phyloP scores from a whole-genome alignment of 306 rosid species.

The Canavalia gladiata region DNA sequence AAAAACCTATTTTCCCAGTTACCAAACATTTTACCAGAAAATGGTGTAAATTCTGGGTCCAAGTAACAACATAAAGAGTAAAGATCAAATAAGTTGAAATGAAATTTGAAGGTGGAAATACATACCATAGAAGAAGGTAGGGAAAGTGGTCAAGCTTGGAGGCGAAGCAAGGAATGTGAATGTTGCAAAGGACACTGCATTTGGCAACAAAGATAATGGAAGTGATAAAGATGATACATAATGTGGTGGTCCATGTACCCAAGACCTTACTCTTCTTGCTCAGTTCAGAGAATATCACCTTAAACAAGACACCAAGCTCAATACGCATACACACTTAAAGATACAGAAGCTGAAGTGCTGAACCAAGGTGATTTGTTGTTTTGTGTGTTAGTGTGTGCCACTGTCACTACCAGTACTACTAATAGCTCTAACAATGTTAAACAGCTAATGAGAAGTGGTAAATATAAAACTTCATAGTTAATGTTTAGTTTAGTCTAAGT shows the following conservation, averaged over 20 bases:
- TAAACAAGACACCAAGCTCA: conserved; percentile 42
- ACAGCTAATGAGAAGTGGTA: background rate
- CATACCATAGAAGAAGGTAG: conserved; percentile 56
- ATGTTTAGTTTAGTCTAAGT: too few relatives aligned
- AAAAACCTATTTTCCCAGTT: background rate
- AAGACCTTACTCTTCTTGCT: conserved; percentile 40
- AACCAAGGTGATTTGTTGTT: background rate
- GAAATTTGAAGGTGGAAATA: background rate
- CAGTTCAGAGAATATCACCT: conserved; percentile 49
- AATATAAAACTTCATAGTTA: background rate
- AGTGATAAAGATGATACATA: background rate
- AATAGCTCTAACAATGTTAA: background rate
- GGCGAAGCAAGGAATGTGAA: conserved; percentile 69
- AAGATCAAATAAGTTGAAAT: background rate
- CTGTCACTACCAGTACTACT: conserved; percentile 2
- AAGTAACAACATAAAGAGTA: background rate
- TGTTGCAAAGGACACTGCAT: conserved; percentile 50
- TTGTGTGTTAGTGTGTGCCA: conserved; percentile 38
- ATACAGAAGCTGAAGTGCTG: conserved; percentile 1
- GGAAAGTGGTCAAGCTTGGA: conserved; percentile 38
- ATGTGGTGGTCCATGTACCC: conserved; percentile 49
- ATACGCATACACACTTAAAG: conserved; percentile 38
- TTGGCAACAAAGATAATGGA: conserved; percentile 5
- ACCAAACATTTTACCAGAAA: conserved; percentile 26
- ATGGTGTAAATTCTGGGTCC: conserved; percentile 2